phyloP scores from a whole-genome alignment of 2,329 filamentous ascomycete genomes.

The Magnaporthiopsis rhizophila region DNA sequence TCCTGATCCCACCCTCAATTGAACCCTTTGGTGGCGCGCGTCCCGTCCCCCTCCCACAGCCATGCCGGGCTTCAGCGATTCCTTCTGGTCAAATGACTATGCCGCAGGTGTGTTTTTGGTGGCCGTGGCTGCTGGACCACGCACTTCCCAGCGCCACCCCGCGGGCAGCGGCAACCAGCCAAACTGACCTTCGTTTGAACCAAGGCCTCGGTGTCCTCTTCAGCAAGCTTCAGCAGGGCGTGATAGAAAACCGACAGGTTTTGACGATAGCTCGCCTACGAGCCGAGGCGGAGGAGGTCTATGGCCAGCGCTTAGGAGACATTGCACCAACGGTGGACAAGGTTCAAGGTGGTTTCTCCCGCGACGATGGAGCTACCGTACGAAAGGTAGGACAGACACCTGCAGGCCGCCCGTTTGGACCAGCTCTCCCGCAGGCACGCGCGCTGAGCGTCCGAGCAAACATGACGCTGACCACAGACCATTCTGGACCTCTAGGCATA shows the following conservation, averaged over 20 bases:
- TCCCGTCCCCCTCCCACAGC: constrained; percentile 22
- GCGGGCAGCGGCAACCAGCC: too few relatives aligned
- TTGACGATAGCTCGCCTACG: constrained; percentile 87
- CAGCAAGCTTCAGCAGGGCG: constrained; percentile 91
- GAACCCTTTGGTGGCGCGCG: background rate
- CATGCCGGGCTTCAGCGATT: constrained; percentile 88
- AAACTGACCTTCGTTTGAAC: constrained; percentile 8
- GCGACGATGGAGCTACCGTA: constrained; percentile 92
- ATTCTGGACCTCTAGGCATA: constrained; percentile 56
- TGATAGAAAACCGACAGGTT: constrained; percentile 90
- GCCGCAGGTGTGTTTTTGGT: constrained; percentile 64
- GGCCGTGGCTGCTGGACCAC: too few relatives aligned
- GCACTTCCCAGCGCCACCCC: too few relatives aligned
- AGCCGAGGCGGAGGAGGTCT: constrained; percentile 88
- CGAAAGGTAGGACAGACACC: constrained; percentile 60
- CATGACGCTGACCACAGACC: constrained; percentile 15
- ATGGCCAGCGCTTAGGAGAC: constrained; percentile 70
- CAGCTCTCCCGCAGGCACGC: background rate
- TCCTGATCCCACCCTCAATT: background rate
- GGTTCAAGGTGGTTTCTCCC: constrained; percentile 72
- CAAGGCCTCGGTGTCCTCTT: constrained; percentile 85
- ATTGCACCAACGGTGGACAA: constrained; percentile 79
- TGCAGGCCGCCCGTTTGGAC: background rate
- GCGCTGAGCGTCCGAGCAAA: background rate
- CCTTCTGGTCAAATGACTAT: constrained; percentile 98